Conservation (phyloP, 2,329 filamentous ascomycete genomes). For the Trichoderma koningiopsis region DNA sequence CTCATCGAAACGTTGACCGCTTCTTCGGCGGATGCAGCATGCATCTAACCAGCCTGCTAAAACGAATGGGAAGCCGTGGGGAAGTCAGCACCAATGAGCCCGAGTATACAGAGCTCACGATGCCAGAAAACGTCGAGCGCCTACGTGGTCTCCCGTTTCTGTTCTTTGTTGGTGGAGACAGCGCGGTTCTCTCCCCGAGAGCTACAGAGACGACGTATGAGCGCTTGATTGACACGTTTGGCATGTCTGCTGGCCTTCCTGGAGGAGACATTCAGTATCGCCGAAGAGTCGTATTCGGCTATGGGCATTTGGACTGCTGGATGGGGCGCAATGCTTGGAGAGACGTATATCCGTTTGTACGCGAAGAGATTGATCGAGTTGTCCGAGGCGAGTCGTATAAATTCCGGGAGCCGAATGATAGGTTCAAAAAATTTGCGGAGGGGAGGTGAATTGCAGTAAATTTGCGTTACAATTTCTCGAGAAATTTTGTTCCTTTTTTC, state of each 20-base stretch:
- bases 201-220: slow-evolving; percentile 58
- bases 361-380: slow-evolving; percentile 58
- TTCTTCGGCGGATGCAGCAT: slow-evolving; percentile 67
- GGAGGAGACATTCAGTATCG: slow-evolving; percentile 48
- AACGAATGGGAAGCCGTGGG: slow-evolving; percentile 56
- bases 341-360: slow-evolving; percentile 60
- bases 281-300: slow-evolving; percentile 56
- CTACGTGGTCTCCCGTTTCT: slow-evolving; percentile 58
- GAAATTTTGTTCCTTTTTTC: background rate
- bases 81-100: slow-evolving; percentile 56
- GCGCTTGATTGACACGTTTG: slow-evolving; percentile 55
- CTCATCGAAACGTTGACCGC: slow-evolving; percentile 61
- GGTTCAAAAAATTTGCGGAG: slow-evolving; percentile 12
- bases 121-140: slow-evolving; percentile 51
- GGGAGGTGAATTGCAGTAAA: slow-evolving; percentile 41
- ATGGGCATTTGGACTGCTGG: slow-evolving; percentile 64
- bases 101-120: slow-evolving; percentile 50
- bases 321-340: slow-evolving; percentile 62
- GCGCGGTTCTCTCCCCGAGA: slow-evolving; percentile 57
- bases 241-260: slow-evolving; percentile 36
- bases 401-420: slow-evolving; percentile 21
- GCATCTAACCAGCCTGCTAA: slow-evolving; percentile 57
- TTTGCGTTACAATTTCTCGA: slow-evolving; percentile 32
- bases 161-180: slow-evolving; percentile 58
- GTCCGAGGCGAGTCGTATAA: slow-evolving; percentile 26